Percentiles rank a stretch among this genome's conserved stretches.
Conservation (phyloP, 2,329 filamentous ascomycete species). For the Arthrobotrys musiformis region DNA sequence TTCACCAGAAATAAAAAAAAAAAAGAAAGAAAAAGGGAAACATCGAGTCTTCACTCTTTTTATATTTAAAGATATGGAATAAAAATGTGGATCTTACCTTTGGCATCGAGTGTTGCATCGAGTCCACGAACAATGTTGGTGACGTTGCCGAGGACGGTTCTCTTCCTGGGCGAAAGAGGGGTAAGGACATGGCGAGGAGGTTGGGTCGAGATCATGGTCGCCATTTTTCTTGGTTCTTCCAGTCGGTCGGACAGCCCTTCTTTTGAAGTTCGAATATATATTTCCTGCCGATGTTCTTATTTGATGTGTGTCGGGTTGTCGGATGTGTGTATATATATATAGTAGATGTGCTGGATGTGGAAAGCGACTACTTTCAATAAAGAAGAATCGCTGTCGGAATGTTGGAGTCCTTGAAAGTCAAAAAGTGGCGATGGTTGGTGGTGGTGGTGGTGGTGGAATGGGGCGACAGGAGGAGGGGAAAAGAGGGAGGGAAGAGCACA, state of each 20-base stretch:
- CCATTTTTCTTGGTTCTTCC: conserved; percentile 30
- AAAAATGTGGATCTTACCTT: conserved; percentile 31
- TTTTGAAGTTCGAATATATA: not conserved
- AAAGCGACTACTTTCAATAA: conserved; percentile 41
- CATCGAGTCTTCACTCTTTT: not conserved
- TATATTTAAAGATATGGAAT: not conserved
- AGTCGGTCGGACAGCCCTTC: too few relatives aligned
- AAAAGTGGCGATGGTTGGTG: conserved; percentile 22
- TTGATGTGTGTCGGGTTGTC: too few relatives aligned
- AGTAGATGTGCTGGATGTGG: not conserved
- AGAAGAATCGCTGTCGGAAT: conserved; percentile 34
- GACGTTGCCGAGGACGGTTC: conserved; percentile 50
- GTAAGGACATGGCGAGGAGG: conserved; percentile 53
- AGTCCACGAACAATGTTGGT: conserved; percentile 50
- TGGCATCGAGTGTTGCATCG: conserved; percentile 19
- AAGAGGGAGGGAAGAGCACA: conserved; percentile 2
- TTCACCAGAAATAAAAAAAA: not conserved
- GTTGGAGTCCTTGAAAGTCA: not conserved
- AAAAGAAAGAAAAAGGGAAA: not conserved
- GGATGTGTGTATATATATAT: too few relatives aligned
- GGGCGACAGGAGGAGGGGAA: not conserved
- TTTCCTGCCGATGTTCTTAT: conserved; percentile 4
- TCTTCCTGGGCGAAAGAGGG: conserved; percentile 53
- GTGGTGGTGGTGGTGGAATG: not conserved
- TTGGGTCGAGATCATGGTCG: conserved; percentile 38